Evolutionary conservation across 805 yeast genomes (phyloP).

Genomic region (Myxozyma neglecta): DNA sequence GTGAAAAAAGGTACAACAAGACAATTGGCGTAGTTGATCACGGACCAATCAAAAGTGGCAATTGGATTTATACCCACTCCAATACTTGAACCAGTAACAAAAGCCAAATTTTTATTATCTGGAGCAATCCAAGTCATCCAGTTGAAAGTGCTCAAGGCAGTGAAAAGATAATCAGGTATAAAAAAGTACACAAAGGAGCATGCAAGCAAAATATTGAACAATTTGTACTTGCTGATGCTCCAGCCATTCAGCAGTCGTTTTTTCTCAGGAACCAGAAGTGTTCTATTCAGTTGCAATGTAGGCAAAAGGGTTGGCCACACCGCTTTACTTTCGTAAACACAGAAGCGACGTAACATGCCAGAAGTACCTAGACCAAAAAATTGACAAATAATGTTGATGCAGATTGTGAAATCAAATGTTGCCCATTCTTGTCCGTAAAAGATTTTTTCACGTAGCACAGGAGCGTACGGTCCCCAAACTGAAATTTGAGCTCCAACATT

Average conservation of each 20-base stretch:
- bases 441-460: conserved; percentile 24
- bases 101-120: conserved; percentile 57
- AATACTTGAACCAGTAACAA: conserved; percentile 61
- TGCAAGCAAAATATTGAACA: conserved; percentile 48
- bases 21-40: conserved; percentile 44
- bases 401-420: conserved; percentile 52
- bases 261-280: conserved; percentile 25
- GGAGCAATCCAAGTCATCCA: conserved; percentile 67
- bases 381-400: conserved; percentile 56
- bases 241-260: conserved; percentile 54
- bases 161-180: conserved; percentile 62
- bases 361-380: conserved; percentile 69
- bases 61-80: conserved; percentile 68
- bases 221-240: conserved; percentile 53
- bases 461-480: conserved; percentile 28
- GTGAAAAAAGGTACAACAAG: conserved; percentile 45
- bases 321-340: conserved; percentile 58
- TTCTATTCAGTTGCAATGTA: conserved; percentile 45
- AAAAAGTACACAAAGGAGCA: conserved; percentile 54
- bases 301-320: conserved; percentile 65
- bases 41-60: conserved; percentile 67
- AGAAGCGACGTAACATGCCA: conserved; percentile 59
- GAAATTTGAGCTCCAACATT: conserved; percentile 26
- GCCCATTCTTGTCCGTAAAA: conserved; percentile 43
- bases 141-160: conserved; percentile 57